Evolutionary conservation across 148 eudicot species (phyloP), one percentile per base, ranked within the genome.

Genomic region (Amaranthus hypochondriacus): DNA sequence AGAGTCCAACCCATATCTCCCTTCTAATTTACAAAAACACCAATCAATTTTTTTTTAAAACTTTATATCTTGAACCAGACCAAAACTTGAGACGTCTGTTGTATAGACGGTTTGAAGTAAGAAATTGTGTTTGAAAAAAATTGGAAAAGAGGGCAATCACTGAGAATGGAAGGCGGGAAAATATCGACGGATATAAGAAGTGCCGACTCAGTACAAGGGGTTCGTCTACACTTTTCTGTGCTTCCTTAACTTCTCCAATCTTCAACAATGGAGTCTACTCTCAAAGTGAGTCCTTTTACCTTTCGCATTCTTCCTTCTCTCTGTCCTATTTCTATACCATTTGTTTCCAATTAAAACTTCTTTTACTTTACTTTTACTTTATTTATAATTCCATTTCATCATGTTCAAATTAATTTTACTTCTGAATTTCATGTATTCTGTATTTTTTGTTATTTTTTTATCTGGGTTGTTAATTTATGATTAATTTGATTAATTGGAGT

Each of bases 231-330:
- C 59, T 56, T 56, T 15, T 11, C n/a, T 56, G 42, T 7, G n/a
- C 70, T 4, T 15, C 56, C 21, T 11, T 43, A 7, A 51, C 28
- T 54, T 9, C 70, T 54, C 21, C 70, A 21, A 21, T 11, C 70
- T 39, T 4, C 42, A 15, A 9, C 9, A 68, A 80, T 82, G 85
- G 83, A 82, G 73, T 56, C 59, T 48, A 47, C 74, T 69, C 85
- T 85, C 2, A 85, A 85, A 77, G 88, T 85, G 10, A 68, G 66
- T n/a, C 39, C 49, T 10, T 44, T 2, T 43, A 9, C 69, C 52
- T 60, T 12, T 48, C 14, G 5, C 54, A 11, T 59, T 49, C 18
- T 50, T 2, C 21, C 2, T 18, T 49, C 18, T 50, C 6, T 51
- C 2, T 18, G 4, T 48, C 2, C 3, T 7, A 7, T 53, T 7